A percentile compares a stretch with the other conserved stretches of the same genome.
Evolutionary conservation across 2,329 filamentous ascomycete genomes (phyloP).

Genomic region (Ophiocordyceps camponoti-rufipedis): DNA sequence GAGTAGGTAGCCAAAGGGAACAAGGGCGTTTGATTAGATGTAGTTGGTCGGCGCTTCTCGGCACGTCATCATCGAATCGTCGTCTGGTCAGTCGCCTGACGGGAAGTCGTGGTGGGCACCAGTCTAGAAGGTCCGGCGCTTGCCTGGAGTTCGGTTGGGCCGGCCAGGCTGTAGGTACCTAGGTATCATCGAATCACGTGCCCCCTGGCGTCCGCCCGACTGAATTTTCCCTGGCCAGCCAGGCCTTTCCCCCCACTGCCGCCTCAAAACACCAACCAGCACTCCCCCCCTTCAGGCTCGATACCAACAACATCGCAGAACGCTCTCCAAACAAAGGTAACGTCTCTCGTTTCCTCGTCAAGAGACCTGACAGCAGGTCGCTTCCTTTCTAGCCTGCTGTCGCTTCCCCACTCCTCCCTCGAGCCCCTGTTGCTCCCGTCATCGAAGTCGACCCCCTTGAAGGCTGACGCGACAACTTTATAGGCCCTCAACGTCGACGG

Average conservation of each 20-base stretch:
- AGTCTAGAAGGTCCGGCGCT: too few relatives aligned
- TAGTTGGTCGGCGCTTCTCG: too few relatives aligned
- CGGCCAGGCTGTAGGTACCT: background rate
- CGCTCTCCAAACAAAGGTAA: background rate
- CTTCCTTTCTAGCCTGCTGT: background rate
- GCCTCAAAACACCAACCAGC: slow-evolving; percentile 18
- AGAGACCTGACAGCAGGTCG: too few relatives aligned
- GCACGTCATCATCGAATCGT: too few relatives aligned
- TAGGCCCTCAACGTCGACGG: slow-evolving; percentile 20
- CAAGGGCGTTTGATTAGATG: too few relatives aligned
- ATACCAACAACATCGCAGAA: background rate
- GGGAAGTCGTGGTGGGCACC: too few relatives aligned
- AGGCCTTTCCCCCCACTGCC: slow-evolving; percentile 18
- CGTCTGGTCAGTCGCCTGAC: too few relatives aligned
- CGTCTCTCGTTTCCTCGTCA: too few relatives aligned
- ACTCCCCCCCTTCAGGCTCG: background rate
- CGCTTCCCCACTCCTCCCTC: slow-evolving; percentile 4
- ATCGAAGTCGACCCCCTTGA: background rate
- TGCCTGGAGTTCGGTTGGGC: background rate
- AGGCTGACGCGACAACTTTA: slow-evolving; percentile 16
- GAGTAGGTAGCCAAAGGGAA: too few relatives aligned
- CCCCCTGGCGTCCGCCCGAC: slow-evolving; percentile 10
- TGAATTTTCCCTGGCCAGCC: slow-evolving; percentile 26
- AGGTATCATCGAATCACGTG: slow-evolving; percentile 14
- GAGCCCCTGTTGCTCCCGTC: background rate